Conservation (phyloP, 306 rosid genomes). For the Phaseolus lunatus region DNA sequence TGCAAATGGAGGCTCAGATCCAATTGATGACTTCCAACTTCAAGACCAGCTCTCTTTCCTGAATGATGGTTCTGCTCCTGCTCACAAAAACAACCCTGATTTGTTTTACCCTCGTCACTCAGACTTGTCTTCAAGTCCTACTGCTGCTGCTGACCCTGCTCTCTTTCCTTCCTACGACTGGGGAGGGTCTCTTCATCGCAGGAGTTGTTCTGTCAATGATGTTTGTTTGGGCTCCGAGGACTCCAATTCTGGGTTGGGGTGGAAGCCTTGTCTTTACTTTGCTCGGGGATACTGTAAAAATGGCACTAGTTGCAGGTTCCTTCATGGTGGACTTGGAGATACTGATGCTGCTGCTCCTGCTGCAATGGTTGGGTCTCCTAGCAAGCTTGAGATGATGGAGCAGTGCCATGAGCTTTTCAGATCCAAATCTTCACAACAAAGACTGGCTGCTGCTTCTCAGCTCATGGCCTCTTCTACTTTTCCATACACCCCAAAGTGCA, state of each 20-base stretch:
- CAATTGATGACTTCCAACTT: conserved; percentile 83
- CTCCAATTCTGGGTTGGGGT: conserved; percentile 79
- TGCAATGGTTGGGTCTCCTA: conserved; percentile 75
- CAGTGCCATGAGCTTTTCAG: conserved; percentile 85
- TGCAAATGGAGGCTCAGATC: conserved; percentile 57
- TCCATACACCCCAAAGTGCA: conserved; percentile 76
- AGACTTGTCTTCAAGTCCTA: conserved; percentile 72
- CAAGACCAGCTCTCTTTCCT: conserved; percentile 92
- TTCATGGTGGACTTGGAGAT: conserved; percentile 70
- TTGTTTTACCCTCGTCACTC: conserved; percentile 66
- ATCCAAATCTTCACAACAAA: conserved; percentile 81
- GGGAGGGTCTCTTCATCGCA: conserved; percentile 71
- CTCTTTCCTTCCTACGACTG: conserved; percentile 61
- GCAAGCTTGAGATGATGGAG: conserved; percentile 82
- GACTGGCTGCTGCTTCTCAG: conserved; percentile 83
- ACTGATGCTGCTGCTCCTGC: conserved; percentile 35
- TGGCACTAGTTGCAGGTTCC: conserved; percentile 87
- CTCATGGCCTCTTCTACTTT: conserved; percentile 81
- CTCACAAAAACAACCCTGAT: conserved; percentile 58
- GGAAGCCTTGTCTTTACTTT: conserved; percentile 96
- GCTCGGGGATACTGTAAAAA: conserved; percentile 98
- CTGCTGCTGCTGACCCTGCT: conserved; percentile 48
- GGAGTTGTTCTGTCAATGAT: conserved; percentile 89
- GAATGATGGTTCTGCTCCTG: conserved; percentile 65
- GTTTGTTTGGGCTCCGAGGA: conserved; percentile 77